Percentiles rank a stretch among this genome's conserved stretches.
These are phyloP conservation scores for Aspergillus luchuensis DNA, from an alignment of 2,329 filamentous ascomycete genomes.

Conservation along the genomic window DNA sequence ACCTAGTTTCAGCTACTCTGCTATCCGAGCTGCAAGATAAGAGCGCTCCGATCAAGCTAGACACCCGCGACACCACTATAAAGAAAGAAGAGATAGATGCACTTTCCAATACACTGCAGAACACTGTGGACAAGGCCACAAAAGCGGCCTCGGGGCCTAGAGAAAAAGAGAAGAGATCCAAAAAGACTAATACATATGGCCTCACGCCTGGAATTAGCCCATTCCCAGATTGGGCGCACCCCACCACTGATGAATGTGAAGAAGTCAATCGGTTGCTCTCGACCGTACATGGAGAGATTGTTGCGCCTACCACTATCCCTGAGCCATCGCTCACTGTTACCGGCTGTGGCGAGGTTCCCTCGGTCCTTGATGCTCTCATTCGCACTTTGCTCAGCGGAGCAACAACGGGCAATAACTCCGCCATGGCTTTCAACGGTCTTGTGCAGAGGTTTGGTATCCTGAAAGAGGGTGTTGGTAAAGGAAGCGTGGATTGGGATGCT, in stretches of 20 bases:
- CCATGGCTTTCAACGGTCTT: conserved; percentile 66
- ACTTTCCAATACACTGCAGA: conserved; percentile 17
- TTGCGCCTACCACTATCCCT: conserved; percentile 67
- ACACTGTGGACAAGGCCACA: conserved; percentile 24
- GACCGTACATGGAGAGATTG: conserved; percentile 65
- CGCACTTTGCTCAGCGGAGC: conserved; percentile 64
- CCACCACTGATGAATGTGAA: conserved; percentile 69
- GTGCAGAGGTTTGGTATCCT: conserved; percentile 65
- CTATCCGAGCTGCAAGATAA: background rate
- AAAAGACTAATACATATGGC: conserved; percentile 48
- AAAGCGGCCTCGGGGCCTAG: conserved; percentile 13
- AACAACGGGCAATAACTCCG: conserved; percentile 63
- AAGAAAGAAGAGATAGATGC: conserved; percentile 12
- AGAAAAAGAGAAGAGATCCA: background rate
- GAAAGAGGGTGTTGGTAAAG: conserved; percentile 64
- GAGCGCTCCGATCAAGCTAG: background rate
- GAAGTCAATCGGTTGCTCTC: conserved; percentile 68
- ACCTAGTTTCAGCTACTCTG: conserved; percentile 47
- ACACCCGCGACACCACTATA: background rate
- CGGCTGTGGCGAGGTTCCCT: conserved; percentile 69
- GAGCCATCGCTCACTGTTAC: conserved; percentile 70
- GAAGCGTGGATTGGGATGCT: conserved; percentile 74
- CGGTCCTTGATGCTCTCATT: conserved; percentile 65
- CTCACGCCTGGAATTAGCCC: conserved; percentile 60
- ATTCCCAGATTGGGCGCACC: conserved; percentile 67